phyloP scores from a whole-genome alignment of 2,329 filamentous ascomycete genomes.

The Aspergillus fumigatus region DNA sequence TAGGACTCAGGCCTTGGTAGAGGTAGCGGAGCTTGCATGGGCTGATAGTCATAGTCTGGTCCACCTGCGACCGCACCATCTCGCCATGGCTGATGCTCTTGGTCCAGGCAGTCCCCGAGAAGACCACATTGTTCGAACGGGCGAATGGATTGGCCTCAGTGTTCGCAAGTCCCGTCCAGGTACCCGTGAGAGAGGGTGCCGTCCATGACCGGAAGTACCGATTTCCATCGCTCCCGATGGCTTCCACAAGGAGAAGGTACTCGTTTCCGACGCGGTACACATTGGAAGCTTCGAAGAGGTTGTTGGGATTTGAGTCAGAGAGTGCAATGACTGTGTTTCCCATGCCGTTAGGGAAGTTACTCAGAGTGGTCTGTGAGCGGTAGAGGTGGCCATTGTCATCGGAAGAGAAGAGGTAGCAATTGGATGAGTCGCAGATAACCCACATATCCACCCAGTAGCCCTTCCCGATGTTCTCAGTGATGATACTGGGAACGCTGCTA shows the following conservation, averaged over 20 bases:
- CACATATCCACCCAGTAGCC: constrained; percentile 5
- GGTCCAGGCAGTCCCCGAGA: not conserved
- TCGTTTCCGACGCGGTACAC: not conserved
- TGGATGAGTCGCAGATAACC: constrained; percentile 1
- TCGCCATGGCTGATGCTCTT: constrained; percentile 5
- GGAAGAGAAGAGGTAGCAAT: constrained; percentile 3
- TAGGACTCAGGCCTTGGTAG: constrained; percentile 1
- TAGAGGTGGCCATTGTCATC: constrained; percentile 5
- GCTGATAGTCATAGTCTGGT: constrained; percentile 4
- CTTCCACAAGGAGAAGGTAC: constrained; percentile 1
- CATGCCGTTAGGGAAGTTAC: constrained; percentile 3
- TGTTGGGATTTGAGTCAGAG: not conserved
- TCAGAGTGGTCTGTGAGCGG: not conserved
- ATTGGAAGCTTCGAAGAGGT: constrained; percentile 2
- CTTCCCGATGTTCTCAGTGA: not conserved
- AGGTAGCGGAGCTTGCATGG: constrained; percentile 2
- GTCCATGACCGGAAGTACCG: constrained; percentile 5
- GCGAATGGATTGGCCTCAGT: constrained; percentile 1
- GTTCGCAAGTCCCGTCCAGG: not conserved
- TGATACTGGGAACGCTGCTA: constrained; percentile 1
- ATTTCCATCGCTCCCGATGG: not conserved
- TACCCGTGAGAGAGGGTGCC: not conserved
- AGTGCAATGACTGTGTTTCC: constrained; percentile 3
- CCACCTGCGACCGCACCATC: constrained; percentile 1
- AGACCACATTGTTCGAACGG: not conserved